Percentiles rank a stretch among this genome's conserved stretches.
phyloP scores from a whole-genome alignment of 2,329 filamentous ascomycete species.

The Talaromyces sp. region DNA sequence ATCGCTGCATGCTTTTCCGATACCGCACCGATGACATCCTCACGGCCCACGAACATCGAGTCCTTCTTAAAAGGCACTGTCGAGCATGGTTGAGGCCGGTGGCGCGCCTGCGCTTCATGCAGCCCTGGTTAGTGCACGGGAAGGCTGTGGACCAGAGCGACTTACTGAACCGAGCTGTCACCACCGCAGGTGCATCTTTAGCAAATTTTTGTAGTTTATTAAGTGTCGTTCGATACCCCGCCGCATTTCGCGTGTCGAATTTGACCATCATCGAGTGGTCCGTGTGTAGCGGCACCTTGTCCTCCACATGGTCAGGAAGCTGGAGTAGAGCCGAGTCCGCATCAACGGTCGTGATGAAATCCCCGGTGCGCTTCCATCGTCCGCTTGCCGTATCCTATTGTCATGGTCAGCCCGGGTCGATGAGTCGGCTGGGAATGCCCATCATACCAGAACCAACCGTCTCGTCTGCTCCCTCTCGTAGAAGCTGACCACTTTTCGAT shows the following conservation, averaged over 20 bases:
- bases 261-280: conserved; percentile 19
- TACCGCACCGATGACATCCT: too few species aligned
- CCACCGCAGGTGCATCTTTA: neutral
- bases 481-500: too few species aligned
- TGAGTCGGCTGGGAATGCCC: too few species aligned
- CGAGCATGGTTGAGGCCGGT: neutral
- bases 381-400: too few species aligned
- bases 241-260: conserved; percentile 5
- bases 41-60: too few species aligned
- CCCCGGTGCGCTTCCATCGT: neutral
- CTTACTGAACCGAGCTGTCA: neutral
- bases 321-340: conserved; percentile 18
- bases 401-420: too few species aligned
- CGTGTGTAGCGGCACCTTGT: conserved; percentile 16
- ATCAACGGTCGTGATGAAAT: neutral
- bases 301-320: conserved; percentile 17
- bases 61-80: conserved; percentile 4
- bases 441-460: too few species aligned
- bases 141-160: too few species aligned
- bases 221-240: neutral
- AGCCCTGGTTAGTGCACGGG: too few species aligned
- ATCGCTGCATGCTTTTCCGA: too few species aligned
- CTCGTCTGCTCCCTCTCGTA: too few species aligned
- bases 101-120: neutral
- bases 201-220: neutral